Evolutionary conservation across 2,329 filamentous ascomycete genomes (phyloP).

Genomic region (Ophiostoma piceae): DNA sequence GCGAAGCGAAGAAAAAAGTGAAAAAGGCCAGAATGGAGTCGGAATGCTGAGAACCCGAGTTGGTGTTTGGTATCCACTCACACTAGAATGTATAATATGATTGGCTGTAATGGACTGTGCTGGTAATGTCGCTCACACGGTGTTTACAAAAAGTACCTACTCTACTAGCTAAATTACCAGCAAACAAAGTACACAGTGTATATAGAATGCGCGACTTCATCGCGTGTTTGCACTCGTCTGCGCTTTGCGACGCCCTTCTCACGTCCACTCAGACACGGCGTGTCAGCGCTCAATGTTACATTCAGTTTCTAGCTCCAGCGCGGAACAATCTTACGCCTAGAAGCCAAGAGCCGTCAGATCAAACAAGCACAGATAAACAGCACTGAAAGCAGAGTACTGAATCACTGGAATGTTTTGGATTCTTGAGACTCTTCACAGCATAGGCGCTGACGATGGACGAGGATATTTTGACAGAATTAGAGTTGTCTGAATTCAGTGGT

Average conservation of each 20-base stretch:
- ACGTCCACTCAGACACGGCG: background rate
- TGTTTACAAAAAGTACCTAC: background rate
- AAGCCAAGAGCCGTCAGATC: background rate
- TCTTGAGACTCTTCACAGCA: background rate
- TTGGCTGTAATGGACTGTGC: background rate
- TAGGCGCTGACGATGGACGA: background rate
- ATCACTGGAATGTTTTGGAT: background rate
- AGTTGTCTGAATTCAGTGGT: background rate
- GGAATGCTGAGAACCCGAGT: background rate
- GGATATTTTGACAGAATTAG: background rate
- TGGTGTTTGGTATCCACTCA: background rate
- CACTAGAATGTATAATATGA: background rate
- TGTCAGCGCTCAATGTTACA: background rate
- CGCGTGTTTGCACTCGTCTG: background rate
- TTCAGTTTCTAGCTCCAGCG: background rate
- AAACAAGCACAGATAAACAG: background rate
- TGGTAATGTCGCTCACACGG: background rate
- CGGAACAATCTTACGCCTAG: background rate
- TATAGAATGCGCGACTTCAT: background rate
- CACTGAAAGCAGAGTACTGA: background rate
- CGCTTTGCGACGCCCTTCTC: background rate
- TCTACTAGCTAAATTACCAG: rapidly evolving
- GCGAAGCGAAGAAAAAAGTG: background rate
- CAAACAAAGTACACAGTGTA: background rate
- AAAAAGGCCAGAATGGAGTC: background rate